Base-by-base conservation (phyloP, 1,139 yeast genomes). In the Taphrina betulina region DNA sequence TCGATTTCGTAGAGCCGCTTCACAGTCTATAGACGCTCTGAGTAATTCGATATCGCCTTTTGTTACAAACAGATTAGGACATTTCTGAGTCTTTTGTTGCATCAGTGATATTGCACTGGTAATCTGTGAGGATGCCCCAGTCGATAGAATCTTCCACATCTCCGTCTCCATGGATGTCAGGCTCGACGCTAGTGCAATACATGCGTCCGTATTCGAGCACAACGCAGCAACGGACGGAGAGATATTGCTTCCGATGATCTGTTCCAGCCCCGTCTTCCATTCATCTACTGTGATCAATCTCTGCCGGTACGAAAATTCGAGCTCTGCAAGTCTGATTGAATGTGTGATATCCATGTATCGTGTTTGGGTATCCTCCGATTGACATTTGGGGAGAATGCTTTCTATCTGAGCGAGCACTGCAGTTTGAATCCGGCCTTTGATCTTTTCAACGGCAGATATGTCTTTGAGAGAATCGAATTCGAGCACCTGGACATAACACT, bases 21-120 rank as follows among this genome's bases (percentile, higher is more conserved):
- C 44, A 17, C 31, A 16, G 8, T 24, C 22, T 3, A 50, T 24
- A 14, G 44, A n/a, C 8, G 36, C 26, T 10, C 54, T 45, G 3
- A 50, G 41, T 23, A 50, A 22, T 50, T 50, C 54, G n/a, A 40
- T 34, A 22, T 50, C 54, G 5, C 43, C 54, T n/a, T 42, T 41
- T 12, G 54, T 31, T 26, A 50, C 29, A 33, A 20, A 50, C 29
- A 50, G 14, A 2, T 31, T 16, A 4, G 54, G 54, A 16, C 44
- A 34, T 33, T 42, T 41, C 16, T n/a, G 14, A 8, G 16, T 33
- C 7, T 22, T 10, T 10, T 14, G 17, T 2, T 17, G 4, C 37
- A 42, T 34, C 23, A 5, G 24, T n/a, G 26, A 28, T 26, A 50
- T 42, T 7, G 54, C 54, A 8, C 7, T 26, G 12, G 45, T 50